Base-by-base conservation (phyloP, 1,139 yeast genomes). In the Geotrichum klebahnii region DNA sequence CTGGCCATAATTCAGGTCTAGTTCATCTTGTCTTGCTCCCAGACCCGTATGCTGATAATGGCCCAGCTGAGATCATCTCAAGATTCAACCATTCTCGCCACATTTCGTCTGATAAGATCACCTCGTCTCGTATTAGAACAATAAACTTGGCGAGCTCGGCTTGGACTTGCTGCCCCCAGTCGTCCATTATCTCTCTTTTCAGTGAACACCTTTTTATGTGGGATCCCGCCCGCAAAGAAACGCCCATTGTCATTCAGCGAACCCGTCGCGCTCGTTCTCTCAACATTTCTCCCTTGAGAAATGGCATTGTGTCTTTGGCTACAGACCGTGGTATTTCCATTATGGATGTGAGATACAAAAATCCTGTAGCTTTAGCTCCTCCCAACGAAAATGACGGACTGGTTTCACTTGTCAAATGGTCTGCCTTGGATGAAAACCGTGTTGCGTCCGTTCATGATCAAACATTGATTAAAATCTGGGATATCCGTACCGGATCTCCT, bases 81-180 rank as follows among this genome's bases (percentile, higher is more conserved):
- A 71, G 92, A 42, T 85, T 82, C 67, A 84, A 84, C 65, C 95
- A 86, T 66, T 69, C 77, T 46, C 80, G 81, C 57, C 87, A 83
- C 59, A 62, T 82, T 33, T 68, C 65, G 16, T 36, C 53, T 3
- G 57, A 58, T 6, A 22, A 32, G 22, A 51, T 51, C 17, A 58
- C 61, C 8, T 37, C 66, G 55, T 50, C 67, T 46, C 48, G 75
- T 12, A 70, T 78, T 44, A 62, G 67, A 41, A 64, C 69, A 39
- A 55, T 76, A 10, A 67, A 65, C 23, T 56, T 74, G 17, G 62
- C 77, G 0, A 63, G 69, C n/a, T 52, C 62, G 12, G 48, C 64
- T 1, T 75, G 79, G 75, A 59, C 60, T 1, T 71, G 79, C 44
- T 66, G 73, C 24, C 69, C 72, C 1, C 59, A 67, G 23, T 70